Percentiles rank a stretch among this genome's conserved stretches.
Conservation (phyloP, 2,329 filamentous ascomycete genomes). For the Magnaporthiopsis rhizophila region DNA sequence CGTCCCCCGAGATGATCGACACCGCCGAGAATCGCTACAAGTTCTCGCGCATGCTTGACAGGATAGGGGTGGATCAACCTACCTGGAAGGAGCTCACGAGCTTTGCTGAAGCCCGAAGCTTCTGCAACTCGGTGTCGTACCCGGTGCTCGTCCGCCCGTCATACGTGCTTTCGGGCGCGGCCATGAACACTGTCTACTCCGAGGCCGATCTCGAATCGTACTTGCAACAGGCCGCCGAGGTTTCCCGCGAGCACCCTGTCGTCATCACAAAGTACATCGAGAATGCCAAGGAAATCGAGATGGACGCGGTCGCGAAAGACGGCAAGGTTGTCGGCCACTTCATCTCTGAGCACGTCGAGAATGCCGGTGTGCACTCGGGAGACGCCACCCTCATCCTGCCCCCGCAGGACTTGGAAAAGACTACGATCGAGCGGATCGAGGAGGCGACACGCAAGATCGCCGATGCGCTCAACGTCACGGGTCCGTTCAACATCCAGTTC, state of each 20-base stretch:
- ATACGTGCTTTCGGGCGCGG: conserved; percentile 92
- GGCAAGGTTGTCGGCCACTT: conserved; percentile 91
- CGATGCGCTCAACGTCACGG: conserved; percentile 87
- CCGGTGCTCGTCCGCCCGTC: conserved; percentile 93
- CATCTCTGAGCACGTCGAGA: conserved; percentile 97
- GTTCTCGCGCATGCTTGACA: conserved; percentile 95
- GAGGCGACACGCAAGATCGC: conserved; percentile 95
- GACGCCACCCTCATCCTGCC: conserved; percentile 93
- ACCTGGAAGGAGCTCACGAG: conserved; percentile 97
- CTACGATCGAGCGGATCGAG: conserved; percentile 85
- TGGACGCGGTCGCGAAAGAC: conserved; percentile 92
- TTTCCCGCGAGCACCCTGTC: conserved; percentile 91
- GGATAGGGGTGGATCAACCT: conserved; percentile 90
- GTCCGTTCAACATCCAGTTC: conserved; percentile 99
- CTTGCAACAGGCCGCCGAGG: conserved; percentile 82
- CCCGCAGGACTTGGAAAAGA: conserved; percentile 82
- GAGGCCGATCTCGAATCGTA: conserved; percentile 86
- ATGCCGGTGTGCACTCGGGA: conserved; percentile 96
- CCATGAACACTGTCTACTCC: conserved; percentile 99
- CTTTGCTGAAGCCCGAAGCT: conserved; percentile 79
- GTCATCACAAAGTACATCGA: conserved; percentile 99
- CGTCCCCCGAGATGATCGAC: conserved; percentile 99
- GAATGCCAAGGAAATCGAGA: conserved; percentile 98
- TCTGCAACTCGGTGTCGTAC: conserved; percentile 84
- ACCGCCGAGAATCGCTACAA: conserved; percentile 96